Evolutionary conservation across 805 yeast species (phyloP), one percentile per base, ranked within the genome.

Genomic region (Starmerella davenportii): DNA sequence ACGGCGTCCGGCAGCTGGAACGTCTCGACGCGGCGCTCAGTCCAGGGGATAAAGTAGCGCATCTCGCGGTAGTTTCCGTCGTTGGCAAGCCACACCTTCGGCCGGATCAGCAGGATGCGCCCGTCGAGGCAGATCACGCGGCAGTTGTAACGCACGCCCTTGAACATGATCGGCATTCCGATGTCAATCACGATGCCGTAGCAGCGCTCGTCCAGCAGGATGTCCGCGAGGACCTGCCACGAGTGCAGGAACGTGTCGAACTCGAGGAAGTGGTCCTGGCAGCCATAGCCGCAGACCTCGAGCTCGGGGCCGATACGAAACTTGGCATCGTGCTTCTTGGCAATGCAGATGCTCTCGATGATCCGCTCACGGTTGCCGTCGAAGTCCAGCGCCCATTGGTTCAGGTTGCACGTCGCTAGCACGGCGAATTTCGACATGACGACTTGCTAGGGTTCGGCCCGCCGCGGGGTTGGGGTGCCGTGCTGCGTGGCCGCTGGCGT

Each of bases 321-420:
- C 16, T 65, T 62, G 0, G 99, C 92, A 14, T 81, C 80, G 43
- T 61, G 66, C 21, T 59, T 57, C 52, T 85, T 90, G 38, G 99
- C 94, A 37, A 69, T 64, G 18, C 53, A 55, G 51, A 90, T 87
- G 39, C 93, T 77, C 52, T 77, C 76, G 19, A 90, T 51, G 45
- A 90, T 87, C 41, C 99, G 66, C 53, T 85, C 94, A 38, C 95
- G 68, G 59, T 90, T 90, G 4, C 98, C 99, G 57, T 87, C 96
- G 57, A 82, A 90, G 57, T 90, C 99, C 39, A 90, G 65, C 0
- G 98, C 95, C 99, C 99, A 90, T 68, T 90, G 99, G 62, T 90
- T 90, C 46, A 90, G 66, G 51, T 85, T 82, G 60, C 96, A 87
- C 1, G 96, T 85, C 1, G 96, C 85, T 28, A 87, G 63, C 0